phyloP scores from a whole-genome alignment of 768 basidiomycete species.

The Xerocomus potaroensis region DNA sequence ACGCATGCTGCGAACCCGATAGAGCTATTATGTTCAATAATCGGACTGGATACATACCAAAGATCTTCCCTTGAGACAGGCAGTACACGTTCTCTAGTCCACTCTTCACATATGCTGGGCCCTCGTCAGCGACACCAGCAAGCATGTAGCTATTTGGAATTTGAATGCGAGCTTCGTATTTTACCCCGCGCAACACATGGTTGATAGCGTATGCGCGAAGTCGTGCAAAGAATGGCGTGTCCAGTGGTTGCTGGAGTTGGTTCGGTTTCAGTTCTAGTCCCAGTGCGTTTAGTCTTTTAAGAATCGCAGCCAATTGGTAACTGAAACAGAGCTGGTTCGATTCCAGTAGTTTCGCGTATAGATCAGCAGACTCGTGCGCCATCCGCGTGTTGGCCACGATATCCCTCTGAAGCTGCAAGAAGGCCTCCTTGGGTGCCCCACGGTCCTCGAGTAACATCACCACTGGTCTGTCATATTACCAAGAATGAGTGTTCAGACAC shows the following conservation, averaged over 20 bases:
- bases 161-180: conserved; percentile 69
- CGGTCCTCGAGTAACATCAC: conserved; percentile 79
- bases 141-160: conserved; percentile 65
- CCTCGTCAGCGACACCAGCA: conserved; percentile 83
- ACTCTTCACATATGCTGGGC: conserved; percentile 52
- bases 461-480: conserved; percentile 49
- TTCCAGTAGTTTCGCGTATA: conserved; percentile 47
- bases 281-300: conserved; percentile 46
- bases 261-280: conserved; percentile 44
- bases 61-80: conserved; percentile 57
- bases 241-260: conserved; percentile 34
- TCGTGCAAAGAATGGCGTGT: conserved; percentile 54
- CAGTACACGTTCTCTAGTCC: conserved; percentile 51
- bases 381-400: conserved; percentile 55
- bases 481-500: too few species aligned
- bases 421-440: conserved; percentile 53
- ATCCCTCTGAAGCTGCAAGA: conserved; percentile 56
- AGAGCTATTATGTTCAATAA: background rate
- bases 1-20: conserved; percentile 46
- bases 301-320: conserved; percentile 48
- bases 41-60: conserved; percentile 41
- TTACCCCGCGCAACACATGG: conserved; percentile 67
- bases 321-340: conserved; percentile 41
- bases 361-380: conserved; percentile 52
- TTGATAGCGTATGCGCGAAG: conserved; percentile 59